Base-by-base conservation (phyloP, 257 asterid species). In the Solanum raphanifolium region DNA sequence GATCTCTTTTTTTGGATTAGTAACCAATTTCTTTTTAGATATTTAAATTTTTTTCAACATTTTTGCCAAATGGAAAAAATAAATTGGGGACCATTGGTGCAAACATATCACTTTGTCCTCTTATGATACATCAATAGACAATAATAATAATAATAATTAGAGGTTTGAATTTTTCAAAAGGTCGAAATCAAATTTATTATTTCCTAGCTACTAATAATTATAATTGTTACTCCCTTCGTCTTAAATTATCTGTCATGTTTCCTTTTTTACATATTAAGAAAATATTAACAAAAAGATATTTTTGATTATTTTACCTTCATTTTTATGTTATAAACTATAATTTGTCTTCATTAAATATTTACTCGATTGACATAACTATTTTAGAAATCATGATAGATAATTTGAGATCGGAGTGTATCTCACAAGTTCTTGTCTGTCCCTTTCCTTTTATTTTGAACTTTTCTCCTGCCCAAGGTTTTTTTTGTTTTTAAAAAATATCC, bases 221-320 rank as follows among this genome's bases (percentile, higher is more conserved):
- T 34, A 6, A 38, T 8, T 0, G 4, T 0, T 39, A 35, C 2
- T 69, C 2, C 0, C 1, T 15, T 2, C 6, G 3, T 29, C 5
- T 29, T 36, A 69, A 29, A 29, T 29, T 69, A 13, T 25, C 1
- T 27, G 2, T 25, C 18, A 7, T 27, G 3, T 25, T 66, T 46
- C 58, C 12, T 69, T 29, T 48, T 69, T 31, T 29, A 5, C 1
- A 69, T 5, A 3, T 6, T 68, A 68, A 68, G 9, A 27, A 27
- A 27, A 68, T 27, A 29, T 6, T 69, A 69, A 69, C 1, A 1
- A 13, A 29, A 13, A 69, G 5, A 1, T 1, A 27, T 29, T 29
- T 1, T 66, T 13, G 1, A 29, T 16, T 13, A 29, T 69, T 10
- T 69, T 69, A 7, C 0, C 16, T 1, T 66, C 5, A 69, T 29